phyloP scores from a whole-genome alignment of 345 rosid genomes.

The Salix exigua region DNA sequence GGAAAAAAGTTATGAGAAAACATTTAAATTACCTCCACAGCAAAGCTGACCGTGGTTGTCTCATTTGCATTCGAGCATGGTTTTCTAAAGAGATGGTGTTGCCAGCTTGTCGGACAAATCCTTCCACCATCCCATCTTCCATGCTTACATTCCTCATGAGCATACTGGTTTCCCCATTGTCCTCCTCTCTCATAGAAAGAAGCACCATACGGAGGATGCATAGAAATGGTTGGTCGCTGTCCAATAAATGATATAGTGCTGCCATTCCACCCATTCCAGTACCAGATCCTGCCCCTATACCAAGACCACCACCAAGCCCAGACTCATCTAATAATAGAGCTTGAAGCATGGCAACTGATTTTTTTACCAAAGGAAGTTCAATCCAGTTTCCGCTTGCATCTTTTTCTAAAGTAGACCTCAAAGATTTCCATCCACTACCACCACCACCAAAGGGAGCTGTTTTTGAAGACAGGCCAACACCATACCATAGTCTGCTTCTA shows the following conservation, averaged over 20 bases:
- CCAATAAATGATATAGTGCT: constrained; percentile 87
- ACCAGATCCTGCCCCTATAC: constrained; percentile 99
- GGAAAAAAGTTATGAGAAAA: not conserved
- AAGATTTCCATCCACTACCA: constrained; percentile 86
- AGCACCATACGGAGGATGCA: constrained; percentile 99
- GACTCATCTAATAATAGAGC: constrained; percentile 91
- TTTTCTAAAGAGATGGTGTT: constrained; percentile 40
- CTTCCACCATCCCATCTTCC: constrained; percentile 52
- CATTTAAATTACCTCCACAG: constrained; percentile 74
- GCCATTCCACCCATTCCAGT: constrained; percentile 99
- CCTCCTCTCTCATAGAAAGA: constrained; percentile 96
- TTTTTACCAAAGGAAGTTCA: constrained; percentile 88
- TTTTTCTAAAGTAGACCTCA: constrained; percentile 82
- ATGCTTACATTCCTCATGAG: constrained; percentile 55
- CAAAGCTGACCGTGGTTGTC: constrained; percentile 80
- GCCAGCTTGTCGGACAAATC: constrained; percentile 40
- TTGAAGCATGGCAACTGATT: constrained; percentile 95
- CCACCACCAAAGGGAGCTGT: constrained; percentile 71
- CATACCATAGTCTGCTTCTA: constrained; percentile 97
- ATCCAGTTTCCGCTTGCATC: constrained; percentile 95
- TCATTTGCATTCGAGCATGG: constrained; percentile 48
- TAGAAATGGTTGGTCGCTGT: constrained; percentile 98
- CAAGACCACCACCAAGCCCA: constrained; percentile 99
- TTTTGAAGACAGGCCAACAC: constrained; percentile 79
- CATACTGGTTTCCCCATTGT: constrained; percentile 68